Percentiles rank a stretch among this genome's conserved stretches.
phyloP scores from a whole-genome alignment of 2,329 filamentous ascomycete genomes.

The Aspergillus sp. region DNA sequence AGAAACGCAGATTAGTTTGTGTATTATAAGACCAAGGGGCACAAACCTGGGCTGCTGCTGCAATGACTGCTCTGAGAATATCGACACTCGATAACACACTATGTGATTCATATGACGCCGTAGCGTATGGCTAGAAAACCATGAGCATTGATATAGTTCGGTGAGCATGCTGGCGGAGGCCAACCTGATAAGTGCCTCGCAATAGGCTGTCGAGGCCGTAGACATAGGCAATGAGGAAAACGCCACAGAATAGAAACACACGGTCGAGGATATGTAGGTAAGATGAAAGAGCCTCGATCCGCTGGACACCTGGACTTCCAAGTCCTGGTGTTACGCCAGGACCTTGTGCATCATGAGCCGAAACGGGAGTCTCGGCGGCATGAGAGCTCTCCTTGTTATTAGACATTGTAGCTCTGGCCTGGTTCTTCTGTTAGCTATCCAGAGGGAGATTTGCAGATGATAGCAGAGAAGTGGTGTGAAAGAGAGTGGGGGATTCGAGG shows the following conservation, averaged over 20 bases:
- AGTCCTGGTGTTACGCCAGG: neutral
- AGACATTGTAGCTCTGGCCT: neutral
- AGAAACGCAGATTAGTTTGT: neutral
- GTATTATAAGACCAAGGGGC: neutral
- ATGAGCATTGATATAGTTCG: neutral
- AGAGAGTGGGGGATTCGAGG: too few species aligned
- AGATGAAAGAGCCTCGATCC: conserved; percentile 59
- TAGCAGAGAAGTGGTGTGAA: neutral
- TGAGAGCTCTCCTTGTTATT: neutral
- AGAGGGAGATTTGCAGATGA: too few species aligned
- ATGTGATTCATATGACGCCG: conserved; percentile 54
- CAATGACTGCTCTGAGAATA: conserved; percentile 61
- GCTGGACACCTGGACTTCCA: conserved; percentile 56
- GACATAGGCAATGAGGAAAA: conserved; percentile 66
- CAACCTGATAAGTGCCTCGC: conserved; percentile 53
- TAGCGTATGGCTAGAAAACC: conserved; percentile 51
- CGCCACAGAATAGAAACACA: conserved; percentile 59
- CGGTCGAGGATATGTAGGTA: conserved; percentile 58
- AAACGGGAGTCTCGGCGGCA: neutral
- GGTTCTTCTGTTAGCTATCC: neutral
- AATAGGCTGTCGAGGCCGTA: conserved; percentile 64
- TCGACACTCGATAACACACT: conserved; percentile 62
- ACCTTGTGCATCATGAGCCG: neutral
- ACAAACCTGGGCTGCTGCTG: conserved; percentile 56
- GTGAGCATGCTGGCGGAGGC: conserved; percentile 7